A percentile compares a stretch with the other conserved stretches of the same genome.
Evolutionary conservation across 1,284 basidiomycete genomes (phyloP).

Genomic region (Sporisorium reilianum): DNA sequence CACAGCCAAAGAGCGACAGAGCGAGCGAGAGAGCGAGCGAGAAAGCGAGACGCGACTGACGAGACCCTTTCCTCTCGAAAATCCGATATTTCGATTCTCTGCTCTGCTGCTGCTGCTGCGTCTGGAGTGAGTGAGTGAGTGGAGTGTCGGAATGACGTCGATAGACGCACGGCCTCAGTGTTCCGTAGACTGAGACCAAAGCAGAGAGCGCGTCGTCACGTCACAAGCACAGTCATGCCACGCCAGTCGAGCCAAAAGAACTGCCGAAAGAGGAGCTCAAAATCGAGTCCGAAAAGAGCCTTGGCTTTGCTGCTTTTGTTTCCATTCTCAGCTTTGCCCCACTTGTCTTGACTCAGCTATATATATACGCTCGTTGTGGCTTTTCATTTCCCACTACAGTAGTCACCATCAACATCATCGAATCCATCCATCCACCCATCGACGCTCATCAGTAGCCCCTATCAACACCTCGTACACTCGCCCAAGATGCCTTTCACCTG

Average conservation of each 20-base stretch:
- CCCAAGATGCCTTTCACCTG: conserved; percentile 64
- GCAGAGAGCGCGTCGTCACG: neutral
- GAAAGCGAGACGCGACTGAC: neutral
- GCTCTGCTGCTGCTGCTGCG: neutral
- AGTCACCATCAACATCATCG: neutral
- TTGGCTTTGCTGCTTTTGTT: neutral
- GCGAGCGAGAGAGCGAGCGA: neutral
- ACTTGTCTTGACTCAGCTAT: neutral
- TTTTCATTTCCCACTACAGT: no score
- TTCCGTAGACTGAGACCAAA: neutral
- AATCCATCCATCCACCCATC: neutral
- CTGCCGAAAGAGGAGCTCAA: no score
- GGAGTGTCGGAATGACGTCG: conserved; percentile 14
- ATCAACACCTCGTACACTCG: neutral
- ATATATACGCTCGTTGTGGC: conserved; percentile 4
- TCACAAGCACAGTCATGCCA: conserved; percentile 2
- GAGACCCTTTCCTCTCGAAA: neutral
- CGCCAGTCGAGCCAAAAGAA: neutral
- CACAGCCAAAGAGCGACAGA: no score
- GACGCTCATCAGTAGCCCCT: neutral
- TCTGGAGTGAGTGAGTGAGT: neutral
- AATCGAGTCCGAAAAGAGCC: no score
- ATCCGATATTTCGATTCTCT: neutral
- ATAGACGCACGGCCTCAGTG: conserved; percentile 5
- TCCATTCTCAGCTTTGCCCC: neutral